Evolutionary conservation across 2,329 filamentous ascomycete species (phyloP).

Genomic region (Pezicula carpinea): DNA sequence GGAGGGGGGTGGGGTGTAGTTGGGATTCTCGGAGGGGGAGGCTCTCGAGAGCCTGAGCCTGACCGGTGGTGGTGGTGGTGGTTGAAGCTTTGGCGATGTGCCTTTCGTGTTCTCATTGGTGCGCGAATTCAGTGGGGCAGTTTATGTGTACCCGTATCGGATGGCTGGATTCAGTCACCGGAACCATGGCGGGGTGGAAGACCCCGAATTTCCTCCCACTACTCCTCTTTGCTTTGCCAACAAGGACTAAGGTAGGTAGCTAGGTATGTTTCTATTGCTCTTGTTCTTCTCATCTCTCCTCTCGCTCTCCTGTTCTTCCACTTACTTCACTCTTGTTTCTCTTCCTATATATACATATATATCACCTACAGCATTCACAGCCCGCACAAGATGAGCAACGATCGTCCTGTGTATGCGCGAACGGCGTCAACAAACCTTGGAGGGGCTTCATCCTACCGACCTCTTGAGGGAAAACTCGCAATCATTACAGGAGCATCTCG

Average conservation of each 20-base stretch:
- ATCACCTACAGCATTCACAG: not conserved
- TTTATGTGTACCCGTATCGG: not conserved
- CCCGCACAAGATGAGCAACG: not conserved
- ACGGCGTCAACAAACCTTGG: constrained; percentile 11
- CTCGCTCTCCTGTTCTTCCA: not conserved
- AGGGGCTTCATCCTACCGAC: constrained; percentile 16
- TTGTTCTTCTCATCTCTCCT: not conserved
- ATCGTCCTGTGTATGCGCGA: constrained; percentile 5
- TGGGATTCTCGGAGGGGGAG: constrained; percentile 12
- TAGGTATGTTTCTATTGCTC: not conserved
- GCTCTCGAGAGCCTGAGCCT: not conserved
- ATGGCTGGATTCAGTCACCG: not conserved
- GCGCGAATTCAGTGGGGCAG: not conserved
- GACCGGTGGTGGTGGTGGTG: not conserved
- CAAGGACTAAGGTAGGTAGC: no score
- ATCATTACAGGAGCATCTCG: constrained; percentile 77
- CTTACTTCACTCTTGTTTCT: not conserved
- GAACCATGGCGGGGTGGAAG: constrained; percentile 2
- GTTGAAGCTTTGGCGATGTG: constrained; percentile 6
- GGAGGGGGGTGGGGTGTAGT: not conserved
- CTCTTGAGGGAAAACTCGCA: constrained; percentile 69
- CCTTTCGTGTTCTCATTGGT: not conserved
- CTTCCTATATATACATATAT: not conserved
- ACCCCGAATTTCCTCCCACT: not conserved
- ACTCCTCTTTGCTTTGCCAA: not conserved